Evolutionary conservation across 106 monocot genomes (phyloP).

Genomic region (Allium sativum): DNA sequence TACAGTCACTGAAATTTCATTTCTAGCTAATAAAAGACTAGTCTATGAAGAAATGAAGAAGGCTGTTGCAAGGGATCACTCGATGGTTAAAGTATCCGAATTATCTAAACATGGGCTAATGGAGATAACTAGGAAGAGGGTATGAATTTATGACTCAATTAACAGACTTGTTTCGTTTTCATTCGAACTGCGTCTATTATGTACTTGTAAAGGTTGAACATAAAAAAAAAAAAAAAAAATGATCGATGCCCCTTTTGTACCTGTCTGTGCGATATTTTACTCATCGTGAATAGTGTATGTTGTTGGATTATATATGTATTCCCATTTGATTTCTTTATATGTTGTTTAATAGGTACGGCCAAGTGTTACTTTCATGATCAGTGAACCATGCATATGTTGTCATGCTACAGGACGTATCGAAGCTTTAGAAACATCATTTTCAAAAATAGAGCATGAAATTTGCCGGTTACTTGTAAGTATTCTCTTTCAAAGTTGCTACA

Average conservation of each 20-base stretch:
- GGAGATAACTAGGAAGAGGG: conserved; percentile 97
- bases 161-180: background rate
- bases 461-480: conserved; percentile 76
- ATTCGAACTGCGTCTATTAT: background rate
- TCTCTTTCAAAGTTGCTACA: conserved; percentile 1
- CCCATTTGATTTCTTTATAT: background rate
- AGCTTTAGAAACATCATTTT: conserved; percentile 88
- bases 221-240: background rate
- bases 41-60: conserved; percentile 89
- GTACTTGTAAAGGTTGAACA: background rate
- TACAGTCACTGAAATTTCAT: background rate
- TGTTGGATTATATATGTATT: too few relatives aligned
- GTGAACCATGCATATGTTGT: conserved; percentile 83
- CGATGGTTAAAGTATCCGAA: conserved; percentile 81
- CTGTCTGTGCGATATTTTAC: too few relatives aligned
- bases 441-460: conserved; percentile 97
- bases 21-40: conserved; percentile 68
- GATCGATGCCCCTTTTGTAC: background rate
- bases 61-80: conserved; percentile 74
- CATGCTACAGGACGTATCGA: conserved; percentile 93
- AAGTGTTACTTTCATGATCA: conserved; percentile 92
- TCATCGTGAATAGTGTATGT: too few relatives aligned
- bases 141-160: conserved; percentile 19
- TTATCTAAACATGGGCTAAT: conserved; percentile 87
- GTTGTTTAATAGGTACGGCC: conserved; percentile 63